Conservation (phyloP, 2,329 filamentous ascomycete genomes). For the Leptographium flavum region DNA sequence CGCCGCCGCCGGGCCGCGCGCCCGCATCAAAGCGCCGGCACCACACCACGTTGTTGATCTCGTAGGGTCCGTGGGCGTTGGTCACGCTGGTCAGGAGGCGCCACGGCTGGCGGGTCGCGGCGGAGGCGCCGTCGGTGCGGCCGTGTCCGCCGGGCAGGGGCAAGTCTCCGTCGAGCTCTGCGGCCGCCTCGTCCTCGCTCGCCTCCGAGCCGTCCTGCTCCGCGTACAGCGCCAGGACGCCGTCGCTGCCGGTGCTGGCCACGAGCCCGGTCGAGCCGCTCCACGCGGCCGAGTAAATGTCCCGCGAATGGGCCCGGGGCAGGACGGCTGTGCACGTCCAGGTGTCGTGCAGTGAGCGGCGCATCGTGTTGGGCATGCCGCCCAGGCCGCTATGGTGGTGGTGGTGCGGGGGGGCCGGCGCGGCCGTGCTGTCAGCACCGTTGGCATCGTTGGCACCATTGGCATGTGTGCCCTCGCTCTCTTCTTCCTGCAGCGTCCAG, state of each 20-base stretch:
- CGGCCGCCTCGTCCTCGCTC: constrained; percentile 5
- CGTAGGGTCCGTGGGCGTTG: constrained; percentile 78
- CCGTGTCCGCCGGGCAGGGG: constrained; percentile 5
- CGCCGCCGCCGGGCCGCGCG: constrained; percentile 36
- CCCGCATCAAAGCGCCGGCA: constrained; percentile 60
- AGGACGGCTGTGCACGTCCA: constrained; percentile 71
- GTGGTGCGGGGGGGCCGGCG: no score
- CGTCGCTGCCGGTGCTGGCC: constrained; percentile 83
- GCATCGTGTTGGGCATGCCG: constrained; percentile 81
- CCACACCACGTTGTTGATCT: constrained; percentile 89
- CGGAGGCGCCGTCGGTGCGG: constrained; percentile 17
- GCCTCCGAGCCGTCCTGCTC: constrained; percentile 27
- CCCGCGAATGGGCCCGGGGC: constrained; percentile 60
- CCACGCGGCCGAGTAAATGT: constrained; percentile 79
- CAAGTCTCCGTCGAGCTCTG: constrained; percentile 8
- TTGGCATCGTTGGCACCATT: constrained; percentile 7
- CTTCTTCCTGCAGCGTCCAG: constrained; percentile 54
- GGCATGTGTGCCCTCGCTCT: constrained; percentile 25
- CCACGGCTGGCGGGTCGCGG: constrained; percentile 38
- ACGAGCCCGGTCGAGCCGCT: constrained; percentile 62
- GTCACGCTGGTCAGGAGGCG: constrained; percentile 51
- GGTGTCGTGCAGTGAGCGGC: constrained; percentile 60
- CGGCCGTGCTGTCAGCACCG: no score
- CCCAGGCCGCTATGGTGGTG: constrained; percentile 28
- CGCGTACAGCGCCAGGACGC: constrained; percentile 63